Percentiles rank a stretch among this genome's conserved stretches.
These are phyloP conservation scores for Chaetomium tenue DNA, from an alignment of 495 filamentous ascomycete genomes.

Conservation along the genomic window DNA sequence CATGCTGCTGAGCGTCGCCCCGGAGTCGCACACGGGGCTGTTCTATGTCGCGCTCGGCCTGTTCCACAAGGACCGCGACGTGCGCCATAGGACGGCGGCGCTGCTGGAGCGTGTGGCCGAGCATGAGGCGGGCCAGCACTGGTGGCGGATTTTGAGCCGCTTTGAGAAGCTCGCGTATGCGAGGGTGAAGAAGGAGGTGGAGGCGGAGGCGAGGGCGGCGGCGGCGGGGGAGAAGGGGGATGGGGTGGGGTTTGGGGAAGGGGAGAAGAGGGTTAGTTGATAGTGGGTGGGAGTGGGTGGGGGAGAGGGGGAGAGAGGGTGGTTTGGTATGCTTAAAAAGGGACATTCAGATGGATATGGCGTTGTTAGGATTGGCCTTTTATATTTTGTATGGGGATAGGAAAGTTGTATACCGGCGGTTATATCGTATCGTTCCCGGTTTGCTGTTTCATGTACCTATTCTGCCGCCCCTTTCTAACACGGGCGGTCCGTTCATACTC, in stretches of 20 bases:
- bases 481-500: neutral
- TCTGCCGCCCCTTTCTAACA: neutral
- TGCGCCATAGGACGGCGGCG: constrained; percentile 72
- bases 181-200: constrained; percentile 64
- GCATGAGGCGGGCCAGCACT: constrained; percentile 90
- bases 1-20: constrained; percentile 79
- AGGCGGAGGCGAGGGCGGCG: constrained; percentile 43
- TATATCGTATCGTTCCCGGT: neutral
- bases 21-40: constrained; percentile 82
- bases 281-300: neutral
- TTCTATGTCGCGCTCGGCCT: constrained; percentile 90
- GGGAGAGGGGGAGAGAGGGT: neutral
- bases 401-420: neutral
- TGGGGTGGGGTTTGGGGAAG: neutral
- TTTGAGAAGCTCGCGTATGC: constrained; percentile 82
- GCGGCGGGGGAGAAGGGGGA: constrained; percentile 25
- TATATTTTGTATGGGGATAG: neutral
- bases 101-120: constrained; percentile 77
- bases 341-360: neutral
- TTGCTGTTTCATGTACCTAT: neutral
- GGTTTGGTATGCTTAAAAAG: neutral
- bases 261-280: constrained; percentile 8
- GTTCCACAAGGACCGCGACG: constrained; percentile 83
- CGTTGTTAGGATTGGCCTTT: neutral
- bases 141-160: constrained; percentile 81